Evolutionary conservation across 768 basidiomycete species (phyloP), one percentile per base, ranked within the genome.

Genomic region (Mycena amicta): DNA sequence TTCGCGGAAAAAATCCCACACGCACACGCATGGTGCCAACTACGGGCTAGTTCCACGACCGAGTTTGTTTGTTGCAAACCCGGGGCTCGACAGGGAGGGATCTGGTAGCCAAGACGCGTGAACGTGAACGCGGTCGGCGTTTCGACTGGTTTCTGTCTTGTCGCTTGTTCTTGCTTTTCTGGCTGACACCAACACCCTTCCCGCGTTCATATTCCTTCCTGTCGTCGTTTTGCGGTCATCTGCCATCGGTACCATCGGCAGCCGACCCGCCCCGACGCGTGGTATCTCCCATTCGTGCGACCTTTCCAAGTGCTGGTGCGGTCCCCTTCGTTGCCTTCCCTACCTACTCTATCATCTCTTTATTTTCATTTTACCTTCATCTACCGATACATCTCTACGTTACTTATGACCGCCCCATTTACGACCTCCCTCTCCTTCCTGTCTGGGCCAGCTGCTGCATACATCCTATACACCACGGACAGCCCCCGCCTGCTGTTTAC

Each of bases 11-110:
- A 78, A 72, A 66, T 72, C 33, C 33, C 33, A 74, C 52, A 71
- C 74, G 52, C 63, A 72, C 51, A 37, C 8, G 33, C 33, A 37
- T 37, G 71, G 69, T 41, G 75, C 85, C 33, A 77, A 81, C 26
- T 92, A 92, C 68, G 89, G 89, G 13, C 78, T 92, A 30, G 85
- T 80, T 31, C 83, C 84, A 23, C 80, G 82, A 59, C 72, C 82
- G 20, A 83, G 83, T 60, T 76, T 93, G 28, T 92, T 83, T 63
- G 79, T 93, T 52, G 88, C 88, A 23, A 92, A 93, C 71, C 90
- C 91, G 18, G 86, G 88, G 66, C 66, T 23, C 8, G 20, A 74
- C 53, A 66, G 71, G 47, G 61, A 56, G 2, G 59, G 27, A 28
- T 29, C 46, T 20, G 58, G 57, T 13, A 59, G 62, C 20, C 61